Conservation (phyloP, 2,329 filamentous ascomycete species). For the Aspergillus floridensis region DNA sequence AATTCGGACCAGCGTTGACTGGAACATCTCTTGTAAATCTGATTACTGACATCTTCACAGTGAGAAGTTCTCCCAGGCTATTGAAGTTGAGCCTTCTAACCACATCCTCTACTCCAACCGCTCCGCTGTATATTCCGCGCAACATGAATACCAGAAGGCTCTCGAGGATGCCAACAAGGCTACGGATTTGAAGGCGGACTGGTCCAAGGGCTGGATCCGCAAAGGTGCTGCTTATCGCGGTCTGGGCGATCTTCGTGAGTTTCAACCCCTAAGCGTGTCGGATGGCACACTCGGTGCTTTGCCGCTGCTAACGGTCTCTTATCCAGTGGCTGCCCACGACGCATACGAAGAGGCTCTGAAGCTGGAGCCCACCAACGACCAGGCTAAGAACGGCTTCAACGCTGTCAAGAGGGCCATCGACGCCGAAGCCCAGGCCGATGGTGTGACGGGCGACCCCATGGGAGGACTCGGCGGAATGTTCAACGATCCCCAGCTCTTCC, state of each 20-base stretch:
- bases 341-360: slow-evolving; percentile 95
- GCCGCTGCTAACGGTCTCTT: slow-evolving; percentile 14
- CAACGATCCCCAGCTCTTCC: slow-evolving; percentile 82
- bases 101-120: slow-evolving; percentile 98
- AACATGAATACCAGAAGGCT: slow-evolving; percentile 81
- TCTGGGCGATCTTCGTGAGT: slow-evolving; percentile 69
- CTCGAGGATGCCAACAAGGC: slow-evolving; percentile 90
- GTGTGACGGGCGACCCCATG: slow-evolving; percentile 61
- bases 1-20: too few relatives aligned
- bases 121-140: slow-evolving; percentile 81
- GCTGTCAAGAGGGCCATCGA: slow-evolving; percentile 87
- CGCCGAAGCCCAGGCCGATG: slow-evolving; percentile 64
- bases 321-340: slow-evolving; percentile 71
- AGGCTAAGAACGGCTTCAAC: slow-evolving; percentile 83
- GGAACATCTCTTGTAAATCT: not conserved
- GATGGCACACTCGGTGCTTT: not conserved
- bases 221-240: slow-evolving; percentile 92
- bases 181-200: slow-evolving; percentile 92
- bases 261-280: not conserved
- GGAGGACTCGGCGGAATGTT: slow-evolving; percentile 89
- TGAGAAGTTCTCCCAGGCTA: slow-evolving; percentile 91
- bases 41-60: slow-evolving; percentile 47
- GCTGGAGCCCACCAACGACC: slow-evolving; percentile 84
- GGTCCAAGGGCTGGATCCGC: slow-evolving; percentile 93
- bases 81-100: slow-evolving; percentile 80